phyloP scores from a whole-genome alignment of 495 filamentous ascomycete genomes.

The Jackrogersella multiformis region DNA sequence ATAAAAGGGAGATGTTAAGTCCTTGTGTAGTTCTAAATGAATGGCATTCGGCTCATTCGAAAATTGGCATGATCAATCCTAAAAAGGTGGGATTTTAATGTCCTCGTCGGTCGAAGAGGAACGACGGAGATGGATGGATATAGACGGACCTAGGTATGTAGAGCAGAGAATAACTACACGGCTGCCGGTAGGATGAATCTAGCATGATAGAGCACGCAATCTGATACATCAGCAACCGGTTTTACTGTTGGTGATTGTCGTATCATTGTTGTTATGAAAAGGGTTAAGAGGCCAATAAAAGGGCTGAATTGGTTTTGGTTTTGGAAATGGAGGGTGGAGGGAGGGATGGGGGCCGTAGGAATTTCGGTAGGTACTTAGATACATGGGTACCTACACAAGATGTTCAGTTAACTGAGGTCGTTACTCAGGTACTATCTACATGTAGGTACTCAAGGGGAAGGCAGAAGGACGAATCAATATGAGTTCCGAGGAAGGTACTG shows the following conservation, averaged over 20 bases:
- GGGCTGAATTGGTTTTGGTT: neutral
- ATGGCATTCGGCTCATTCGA: neutral
- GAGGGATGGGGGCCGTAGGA: neutral
- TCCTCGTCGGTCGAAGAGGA: neutral
- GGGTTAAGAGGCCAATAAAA: conserved; percentile 1
- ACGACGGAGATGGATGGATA: too few species aligned
- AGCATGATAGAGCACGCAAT: conserved; percentile 8
- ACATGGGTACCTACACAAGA: neutral
- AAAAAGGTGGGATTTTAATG: neutral
- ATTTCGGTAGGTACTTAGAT: neutral
- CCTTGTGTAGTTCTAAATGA: neutral
- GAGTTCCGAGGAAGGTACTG: too few species aligned
- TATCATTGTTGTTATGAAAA: conserved; percentile 29
- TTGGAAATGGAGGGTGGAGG: neutral
- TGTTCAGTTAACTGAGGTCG: too few species aligned
- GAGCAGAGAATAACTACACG: conserved; percentile 4
- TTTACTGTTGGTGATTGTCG: conserved; percentile 4
- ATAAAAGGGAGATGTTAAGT: neutral
- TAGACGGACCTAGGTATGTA: neutral
- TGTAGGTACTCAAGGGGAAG: too few species aligned
- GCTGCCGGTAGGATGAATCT: conserved; percentile 7
- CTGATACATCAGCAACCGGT: conserved; percentile 16
- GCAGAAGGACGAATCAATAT: too few species aligned
- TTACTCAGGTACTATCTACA: too few species aligned
- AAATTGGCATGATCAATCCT: neutral